These are phyloP conservation scores for Penicillium roqueforti DNA, from an alignment of 495 filamentous ascomycete species.

Conservation along the genomic window DNA sequence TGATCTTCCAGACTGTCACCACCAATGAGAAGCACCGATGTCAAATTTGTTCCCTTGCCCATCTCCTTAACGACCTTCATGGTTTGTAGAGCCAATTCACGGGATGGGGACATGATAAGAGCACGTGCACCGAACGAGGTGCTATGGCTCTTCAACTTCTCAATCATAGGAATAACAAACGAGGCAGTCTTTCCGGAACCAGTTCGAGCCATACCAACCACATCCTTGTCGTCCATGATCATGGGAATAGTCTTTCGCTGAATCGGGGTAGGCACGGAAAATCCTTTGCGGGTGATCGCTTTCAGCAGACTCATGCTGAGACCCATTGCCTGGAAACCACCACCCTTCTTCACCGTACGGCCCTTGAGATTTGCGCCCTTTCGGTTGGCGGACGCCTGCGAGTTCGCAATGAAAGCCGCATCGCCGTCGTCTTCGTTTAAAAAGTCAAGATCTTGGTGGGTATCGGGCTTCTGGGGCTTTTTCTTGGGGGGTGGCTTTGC, in stretches of 20 bases:
- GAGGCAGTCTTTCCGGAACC: slow-evolving; percentile 97
- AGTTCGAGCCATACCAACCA: slow-evolving; percentile 96
- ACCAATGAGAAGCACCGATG: slow-evolving; percentile 82
- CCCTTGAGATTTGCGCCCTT: slow-evolving; percentile 79
- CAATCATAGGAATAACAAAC: slow-evolving; percentile 97
- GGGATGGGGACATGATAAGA: slow-evolving; percentile 82
- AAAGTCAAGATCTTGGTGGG: slow-evolving; percentile 43
- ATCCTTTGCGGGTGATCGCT: slow-evolving; percentile 88
- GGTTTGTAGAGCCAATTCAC: slow-evolving; percentile 92
- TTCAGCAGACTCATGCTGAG: slow-evolving; percentile 76
- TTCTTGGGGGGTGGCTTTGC: slow-evolving; percentile 19
- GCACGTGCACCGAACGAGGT: slow-evolving; percentile 77
- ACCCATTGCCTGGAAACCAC: slow-evolving; percentile 97
- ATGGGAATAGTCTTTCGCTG: slow-evolving; percentile 95
- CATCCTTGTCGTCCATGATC: slow-evolving; percentile 81
- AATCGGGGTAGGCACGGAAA: slow-evolving; percentile 92
- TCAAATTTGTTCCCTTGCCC: slow-evolving; percentile 82
- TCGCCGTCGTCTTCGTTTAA: slow-evolving; percentile 61
- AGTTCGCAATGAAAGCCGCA: slow-evolving; percentile 81
- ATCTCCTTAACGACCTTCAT: slow-evolving; percentile 95
- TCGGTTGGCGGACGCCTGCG: slow-evolving; percentile 79
- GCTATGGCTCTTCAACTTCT: slow-evolving; percentile 87
- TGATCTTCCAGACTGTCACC: slow-evolving; percentile 96
- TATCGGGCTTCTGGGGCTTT: slow-evolving; percentile 29
- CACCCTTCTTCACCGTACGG: slow-evolving; percentile 83